Conservation (phyloP, 2,329 filamentous ascomycete species). For the Aspergillus fumigatus region DNA sequence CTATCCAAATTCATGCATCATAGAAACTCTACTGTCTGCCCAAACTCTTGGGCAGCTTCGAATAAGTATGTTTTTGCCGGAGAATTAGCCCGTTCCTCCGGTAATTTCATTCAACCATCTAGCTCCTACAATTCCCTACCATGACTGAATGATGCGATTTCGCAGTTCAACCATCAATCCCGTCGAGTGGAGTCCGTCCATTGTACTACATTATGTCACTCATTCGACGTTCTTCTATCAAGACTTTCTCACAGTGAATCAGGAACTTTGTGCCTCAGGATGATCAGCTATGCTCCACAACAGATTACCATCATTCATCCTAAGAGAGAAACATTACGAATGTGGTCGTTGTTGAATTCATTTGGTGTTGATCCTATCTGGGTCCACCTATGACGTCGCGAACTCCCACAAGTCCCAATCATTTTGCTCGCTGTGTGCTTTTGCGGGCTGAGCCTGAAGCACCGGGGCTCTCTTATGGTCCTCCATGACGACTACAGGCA, state of each 20-base stretch:
- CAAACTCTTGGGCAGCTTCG: not conserved
- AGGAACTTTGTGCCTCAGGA: not conserved
- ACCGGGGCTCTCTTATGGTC: not conserved
- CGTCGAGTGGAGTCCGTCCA: not conserved
- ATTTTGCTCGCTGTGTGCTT: not conserved
- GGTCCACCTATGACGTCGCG: slow-evolving; percentile 4
- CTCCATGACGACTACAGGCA: not conserved
- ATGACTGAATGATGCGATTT: not conserved
- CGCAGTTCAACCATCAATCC: not conserved
- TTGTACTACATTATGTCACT: not conserved
- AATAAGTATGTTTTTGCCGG: not conserved
- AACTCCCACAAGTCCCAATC: slow-evolving; percentile 1
- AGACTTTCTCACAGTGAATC: not conserved
- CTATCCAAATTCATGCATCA: not conserved
- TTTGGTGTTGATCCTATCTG: not conserved
- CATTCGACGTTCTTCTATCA: not conserved
- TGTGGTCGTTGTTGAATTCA: not conserved
- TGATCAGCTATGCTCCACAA: not conserved
- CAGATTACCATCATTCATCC: too few species aligned
- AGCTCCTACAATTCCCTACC: not conserved
- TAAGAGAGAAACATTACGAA: not conserved
- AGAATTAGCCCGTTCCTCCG: not conserved
- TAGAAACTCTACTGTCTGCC: not conserved
- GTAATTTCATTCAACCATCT: not conserved
- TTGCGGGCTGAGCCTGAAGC: not conserved